These are phyloP conservation scores for Ogataea methylovora DNA, from an alignment of 805 yeast genomes.

Conservation along the genomic window DNA sequence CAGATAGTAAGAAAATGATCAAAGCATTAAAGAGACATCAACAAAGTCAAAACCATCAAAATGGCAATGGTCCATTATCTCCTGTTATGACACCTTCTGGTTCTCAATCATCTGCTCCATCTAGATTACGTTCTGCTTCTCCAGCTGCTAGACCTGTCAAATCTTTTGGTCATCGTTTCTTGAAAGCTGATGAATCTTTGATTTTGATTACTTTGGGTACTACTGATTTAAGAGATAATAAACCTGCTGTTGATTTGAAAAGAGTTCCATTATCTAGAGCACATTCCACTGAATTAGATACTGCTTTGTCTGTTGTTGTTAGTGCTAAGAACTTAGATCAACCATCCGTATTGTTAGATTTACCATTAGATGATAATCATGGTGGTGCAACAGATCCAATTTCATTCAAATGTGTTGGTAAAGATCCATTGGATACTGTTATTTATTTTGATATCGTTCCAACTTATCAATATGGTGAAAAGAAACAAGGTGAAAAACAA, in stretches of 20 bases:
- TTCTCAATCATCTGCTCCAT: not conserved
- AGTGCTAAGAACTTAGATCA: slow-evolving; percentile 40
- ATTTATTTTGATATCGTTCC: slow-evolving; percentile 85
- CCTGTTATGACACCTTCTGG: slow-evolving; percentile 12
- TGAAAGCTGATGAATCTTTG: slow-evolving; percentile 56
- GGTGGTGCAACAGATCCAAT: slow-evolving; percentile 69
- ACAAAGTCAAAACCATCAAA: not conserved
- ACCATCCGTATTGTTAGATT: slow-evolving; percentile 53
- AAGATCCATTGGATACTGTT: slow-evolving; percentile 43
- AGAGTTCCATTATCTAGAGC: slow-evolving; percentile 70
- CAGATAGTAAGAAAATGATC: slow-evolving; percentile 1
- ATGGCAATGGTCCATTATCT: too few relatives aligned
- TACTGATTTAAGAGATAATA: slow-evolving; percentile 59
- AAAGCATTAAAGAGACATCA: slow-evolving; percentile 1
- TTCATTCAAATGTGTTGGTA: slow-evolving; percentile 51
- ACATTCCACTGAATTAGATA: slow-evolving; percentile 78
- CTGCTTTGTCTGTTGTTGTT: slow-evolving; percentile 73
- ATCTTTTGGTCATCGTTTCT: slow-evolving; percentile 78
- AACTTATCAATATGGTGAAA: slow-evolving; percentile 53
- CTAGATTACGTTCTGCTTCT: slow-evolving; percentile 1
- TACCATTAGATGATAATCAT: slow-evolving; percentile 76
- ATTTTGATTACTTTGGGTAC: slow-evolving; percentile 83
- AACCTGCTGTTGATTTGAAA: slow-evolving; percentile 59
- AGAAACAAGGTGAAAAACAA: slow-evolving; percentile 14
- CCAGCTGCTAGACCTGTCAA: slow-evolving; percentile 49